phyloP scores from a whole-genome alignment of 176 grass and related monocot species.

The Triticum monococcum region DNA sequence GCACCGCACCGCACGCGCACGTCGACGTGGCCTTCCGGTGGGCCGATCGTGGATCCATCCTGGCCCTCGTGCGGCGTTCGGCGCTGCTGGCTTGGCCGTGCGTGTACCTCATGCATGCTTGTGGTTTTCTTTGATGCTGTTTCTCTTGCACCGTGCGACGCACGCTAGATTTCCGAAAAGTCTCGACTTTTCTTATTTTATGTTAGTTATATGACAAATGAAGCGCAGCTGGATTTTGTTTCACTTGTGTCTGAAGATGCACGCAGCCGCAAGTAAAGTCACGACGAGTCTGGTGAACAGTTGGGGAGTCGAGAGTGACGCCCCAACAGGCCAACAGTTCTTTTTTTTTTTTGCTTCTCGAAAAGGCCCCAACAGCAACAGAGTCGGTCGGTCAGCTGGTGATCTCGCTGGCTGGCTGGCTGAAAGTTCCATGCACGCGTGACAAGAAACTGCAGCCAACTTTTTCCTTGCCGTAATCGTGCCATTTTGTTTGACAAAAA shows the following conservation, averaged over 20 bases:
- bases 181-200: too few species aligned
- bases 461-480: background rate
- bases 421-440: background rate
- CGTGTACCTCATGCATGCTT: too few species aligned
- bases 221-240: background rate
- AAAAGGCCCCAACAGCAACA: too few species aligned
- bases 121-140: too few species aligned
- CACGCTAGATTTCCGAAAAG: background rate
- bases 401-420: too few species aligned
- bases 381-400: background rate
- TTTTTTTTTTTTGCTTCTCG: too few species aligned
- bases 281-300: background rate
- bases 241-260: background rate
- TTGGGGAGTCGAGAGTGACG: background rate
- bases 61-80: background rate
- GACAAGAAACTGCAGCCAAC: background rate
- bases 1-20: too few species aligned
- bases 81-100: too few species aligned
- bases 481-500: slow-evolving; percentile 4
- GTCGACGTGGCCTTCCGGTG: background rate
- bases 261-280: background rate
- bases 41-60: background rate
- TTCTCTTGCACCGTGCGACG: too few species aligned
- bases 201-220: too few species aligned
- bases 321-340: background rate